phyloP scores from a whole-genome alignment of 2,329 filamentous ascomycete genomes.

The Myriosclerotinia scirpicola region DNA sequence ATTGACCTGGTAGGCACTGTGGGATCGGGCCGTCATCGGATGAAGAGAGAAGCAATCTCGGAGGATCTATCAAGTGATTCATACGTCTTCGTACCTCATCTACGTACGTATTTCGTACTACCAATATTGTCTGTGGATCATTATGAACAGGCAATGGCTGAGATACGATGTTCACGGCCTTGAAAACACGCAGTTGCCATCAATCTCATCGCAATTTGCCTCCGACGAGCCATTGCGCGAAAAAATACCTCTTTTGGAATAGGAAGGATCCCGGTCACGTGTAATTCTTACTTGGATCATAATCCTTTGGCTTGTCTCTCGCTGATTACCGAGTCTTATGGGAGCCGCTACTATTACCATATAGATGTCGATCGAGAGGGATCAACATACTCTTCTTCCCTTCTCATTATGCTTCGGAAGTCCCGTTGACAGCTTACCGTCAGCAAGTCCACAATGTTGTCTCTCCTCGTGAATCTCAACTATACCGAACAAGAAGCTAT shows the following conservation, averaged over 20 bases:
- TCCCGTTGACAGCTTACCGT: constrained; percentile 19
- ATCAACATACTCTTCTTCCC: constrained; percentile 6
- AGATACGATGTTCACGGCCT: neutral
- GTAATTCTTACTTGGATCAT: neutral
- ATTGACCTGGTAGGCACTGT: neutral
- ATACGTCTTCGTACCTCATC: constrained; percentile 17
- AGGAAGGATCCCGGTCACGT: constrained; percentile 9
- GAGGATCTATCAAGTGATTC: constrained; percentile 1
- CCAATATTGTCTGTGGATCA: neutral
- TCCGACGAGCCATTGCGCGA: neutral
- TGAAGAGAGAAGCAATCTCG: constrained; percentile 10
- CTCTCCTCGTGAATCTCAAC: neutral
- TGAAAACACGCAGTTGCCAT: neutral
- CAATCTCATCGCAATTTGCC: constrained; percentile 7
- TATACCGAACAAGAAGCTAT: neutral
- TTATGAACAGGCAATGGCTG: constrained; percentile 15
- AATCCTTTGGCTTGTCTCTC: constrained; percentile 15
- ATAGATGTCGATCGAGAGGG: constrained; percentile 12
- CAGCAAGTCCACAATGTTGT: neutral
- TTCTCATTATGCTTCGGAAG: neutral
- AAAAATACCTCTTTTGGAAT: neutral
- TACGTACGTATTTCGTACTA: constrained; percentile 7
- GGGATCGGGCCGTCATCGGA: constrained; percentile 20
- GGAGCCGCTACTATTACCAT: neutral
- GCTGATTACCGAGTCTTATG: constrained; percentile 17